A percentile compares a stretch with the other conserved stretches of the same genome.
phyloP scores from a whole-genome alignment of 345 rosid species.

The Gossypium sturtianum region DNA sequence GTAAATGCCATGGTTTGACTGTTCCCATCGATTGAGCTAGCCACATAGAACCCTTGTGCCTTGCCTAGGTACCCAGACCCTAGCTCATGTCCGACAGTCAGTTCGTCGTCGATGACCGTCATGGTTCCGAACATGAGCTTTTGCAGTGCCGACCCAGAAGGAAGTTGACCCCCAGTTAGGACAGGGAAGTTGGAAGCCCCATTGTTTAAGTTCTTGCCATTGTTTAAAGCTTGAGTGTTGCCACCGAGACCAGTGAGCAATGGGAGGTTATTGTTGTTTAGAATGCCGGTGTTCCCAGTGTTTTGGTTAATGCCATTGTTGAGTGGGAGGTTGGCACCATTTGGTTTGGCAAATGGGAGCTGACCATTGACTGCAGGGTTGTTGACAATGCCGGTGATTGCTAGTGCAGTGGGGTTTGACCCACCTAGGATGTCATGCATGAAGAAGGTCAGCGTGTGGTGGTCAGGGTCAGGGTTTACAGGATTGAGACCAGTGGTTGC shows the following conservation, averaged over 20 bases:
- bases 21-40: conserved; percentile 71
- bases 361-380: conserved; percentile 38
- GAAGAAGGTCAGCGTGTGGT: conserved; percentile 47
- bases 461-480: conserved; percentile 14
- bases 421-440: conserved; percentile 84
- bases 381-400: conserved; percentile 21
- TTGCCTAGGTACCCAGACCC: conserved; percentile 67
- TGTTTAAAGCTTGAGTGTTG: conserved; percentile 28
- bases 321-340: conserved; percentile 70
- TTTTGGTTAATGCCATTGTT: conserved; percentile 54
- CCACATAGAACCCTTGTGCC: conserved; percentile 85
- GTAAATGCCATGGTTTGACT: conserved; percentile 81
- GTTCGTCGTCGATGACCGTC: conserved; percentile 71
- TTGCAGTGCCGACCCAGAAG: conserved; percentile 46
- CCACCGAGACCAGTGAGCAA: conserved; percentile 78
- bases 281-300: conserved; percentile 54
- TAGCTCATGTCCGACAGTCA: conserved; percentile 64
- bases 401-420: conserved; percentile 67
- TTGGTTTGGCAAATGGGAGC: conserved; percentile 79
- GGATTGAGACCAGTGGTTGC: neutral
- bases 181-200: conserved; percentile 20
- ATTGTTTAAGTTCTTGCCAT: conserved; percentile 34
- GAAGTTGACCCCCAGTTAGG: conserved; percentile 49
- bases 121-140: conserved; percentile 82
- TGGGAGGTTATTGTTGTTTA: conserved; percentile 83